These are phyloP conservation scores for Penicillium malachiteum DNA, from an alignment of 495 filamentous ascomycete genomes.

Conservation along the genomic window DNA sequence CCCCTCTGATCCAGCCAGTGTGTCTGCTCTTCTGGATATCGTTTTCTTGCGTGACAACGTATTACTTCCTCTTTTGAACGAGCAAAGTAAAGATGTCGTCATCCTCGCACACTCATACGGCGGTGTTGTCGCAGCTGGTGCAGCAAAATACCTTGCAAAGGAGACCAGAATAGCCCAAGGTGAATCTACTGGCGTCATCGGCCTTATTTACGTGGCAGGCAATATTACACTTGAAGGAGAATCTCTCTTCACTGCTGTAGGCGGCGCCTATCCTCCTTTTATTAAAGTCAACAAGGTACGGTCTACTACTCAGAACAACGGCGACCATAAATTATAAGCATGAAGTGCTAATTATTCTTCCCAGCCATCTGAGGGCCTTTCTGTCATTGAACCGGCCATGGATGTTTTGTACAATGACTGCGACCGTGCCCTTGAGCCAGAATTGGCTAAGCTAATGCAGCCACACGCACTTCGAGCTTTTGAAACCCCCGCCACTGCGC, in stretches of 20 bases:
- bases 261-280: not conserved
- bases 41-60: not conserved
- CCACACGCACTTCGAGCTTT: not conserved
- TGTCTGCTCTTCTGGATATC: not conserved
- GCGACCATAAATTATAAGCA: not conserved
- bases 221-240: not conserved
- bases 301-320: not conserved
- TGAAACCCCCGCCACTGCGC: not conserved
- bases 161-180: not conserved
- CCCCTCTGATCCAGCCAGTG: not conserved
- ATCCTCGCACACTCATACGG: not conserved
- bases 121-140: not conserved
- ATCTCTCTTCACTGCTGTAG: not conserved
- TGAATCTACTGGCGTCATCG: not conserved
- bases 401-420: not conserved
- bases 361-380: not conserved
- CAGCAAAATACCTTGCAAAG: not conserved
- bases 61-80: not conserved
- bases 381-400: not conserved
- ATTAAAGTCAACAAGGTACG: not conserved
- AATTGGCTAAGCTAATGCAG: not conserved
- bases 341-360: not conserved
- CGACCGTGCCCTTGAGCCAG: not conserved
- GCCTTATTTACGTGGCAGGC: not conserved
- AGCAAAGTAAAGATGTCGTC: not conserved